Evolutionary conservation across 2,329 filamentous ascomycete genomes (phyloP).

Genomic region (Colletotrichum eleusines): DNA sequence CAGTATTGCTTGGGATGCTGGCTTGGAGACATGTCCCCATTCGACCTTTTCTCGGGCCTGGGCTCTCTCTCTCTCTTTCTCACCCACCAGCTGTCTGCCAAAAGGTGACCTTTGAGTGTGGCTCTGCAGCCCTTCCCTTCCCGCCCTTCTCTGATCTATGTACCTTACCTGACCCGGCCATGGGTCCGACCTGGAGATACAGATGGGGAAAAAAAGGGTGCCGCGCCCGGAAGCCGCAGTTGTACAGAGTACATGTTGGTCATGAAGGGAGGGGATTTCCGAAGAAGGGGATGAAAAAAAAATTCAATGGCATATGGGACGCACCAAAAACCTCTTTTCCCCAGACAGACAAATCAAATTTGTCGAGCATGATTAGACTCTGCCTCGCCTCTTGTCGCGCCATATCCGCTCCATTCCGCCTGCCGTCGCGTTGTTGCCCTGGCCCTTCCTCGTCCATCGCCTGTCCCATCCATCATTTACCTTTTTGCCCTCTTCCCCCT

Average conservation of each 20-base stretch:
- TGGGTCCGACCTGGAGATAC: conserved; percentile 16
- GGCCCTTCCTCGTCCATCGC: conserved; percentile 13
- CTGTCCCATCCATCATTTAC: not conserved
- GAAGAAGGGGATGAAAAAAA: not conserved
- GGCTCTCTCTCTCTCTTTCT: conserved; percentile 1
- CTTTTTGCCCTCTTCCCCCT: not conserved
- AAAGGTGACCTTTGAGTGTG: conserved; percentile 16
- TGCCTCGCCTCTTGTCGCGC: conserved; percentile 22
- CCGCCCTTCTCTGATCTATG: not conserved
- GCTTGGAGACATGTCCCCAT: conserved; percentile 28
- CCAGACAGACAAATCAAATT: conserved; percentile 35
- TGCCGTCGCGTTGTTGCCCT: conserved; percentile 23
- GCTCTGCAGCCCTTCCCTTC: conserved; percentile 16
- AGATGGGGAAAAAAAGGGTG: conserved; percentile 11
- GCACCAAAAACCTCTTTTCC: conserved; percentile 39
- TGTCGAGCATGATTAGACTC: conserved; percentile 25
- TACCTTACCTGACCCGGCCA: conserved; percentile 24
- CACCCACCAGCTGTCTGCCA: too few relatives aligned
- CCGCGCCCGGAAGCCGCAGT: not conserved
- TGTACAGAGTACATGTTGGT: conserved; percentile 20
- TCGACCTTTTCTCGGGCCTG: conserved; percentile 8
- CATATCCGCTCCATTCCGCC: conserved; percentile 18
- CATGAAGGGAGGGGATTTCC: conserved; percentile 22
- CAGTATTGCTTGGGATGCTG: conserved; percentile 1
- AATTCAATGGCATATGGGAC: conserved; percentile 38